Conservation (phyloP, 164 flowering plant species). For the Dillenia suffruticosa region DNA sequence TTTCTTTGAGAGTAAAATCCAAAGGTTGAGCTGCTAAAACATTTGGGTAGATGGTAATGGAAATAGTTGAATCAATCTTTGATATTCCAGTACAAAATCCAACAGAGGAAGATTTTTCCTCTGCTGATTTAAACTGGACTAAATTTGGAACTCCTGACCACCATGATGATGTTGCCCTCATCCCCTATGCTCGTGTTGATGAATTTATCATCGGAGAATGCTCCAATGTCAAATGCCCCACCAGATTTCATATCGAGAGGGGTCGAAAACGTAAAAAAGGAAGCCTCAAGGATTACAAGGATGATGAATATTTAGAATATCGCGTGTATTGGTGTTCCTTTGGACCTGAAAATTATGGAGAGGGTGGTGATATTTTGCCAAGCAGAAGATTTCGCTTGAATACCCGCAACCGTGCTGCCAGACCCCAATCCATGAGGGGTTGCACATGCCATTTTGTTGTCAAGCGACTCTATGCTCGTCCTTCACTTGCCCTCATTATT, state of each 20-base stretch:
- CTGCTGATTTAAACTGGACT: constrained; percentile 73
- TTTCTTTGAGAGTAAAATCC: no score
- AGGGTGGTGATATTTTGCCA: constrained; percentile 84
- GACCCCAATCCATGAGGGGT: constrained; percentile 98
- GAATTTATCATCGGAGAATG: constrained; percentile 87
- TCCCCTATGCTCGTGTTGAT: constrained; percentile 82
- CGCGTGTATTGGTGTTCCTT: constrained; percentile 97
- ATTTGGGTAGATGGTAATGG: constrained; percentile 33
- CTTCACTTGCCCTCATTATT: constrained; percentile 74
- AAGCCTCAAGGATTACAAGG: constrained; percentile 70
- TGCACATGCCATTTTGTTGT: constrained; percentile 90
- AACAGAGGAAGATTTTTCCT: constrained; percentile 72
- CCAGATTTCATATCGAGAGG: constrained; percentile 91
- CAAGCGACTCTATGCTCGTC: constrained; percentile 88
- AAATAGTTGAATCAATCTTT: constrained; percentile 44
- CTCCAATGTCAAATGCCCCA: constrained; percentile 70
- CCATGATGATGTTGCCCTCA: constrained; percentile 83
- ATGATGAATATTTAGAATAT: constrained; percentile 84
- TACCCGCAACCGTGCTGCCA: constrained; percentile 93
- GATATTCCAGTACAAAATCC: constrained; percentile 77
- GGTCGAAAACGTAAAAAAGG: constrained; percentile 69
- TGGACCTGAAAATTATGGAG: constrained; percentile 98
- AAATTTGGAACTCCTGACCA: constrained; percentile 64
- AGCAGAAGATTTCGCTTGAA: constrained; percentile 88
- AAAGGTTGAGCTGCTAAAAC: no score